Conservation (phyloP, 2,329 filamentous ascomycete species). For the Monilinia fructigena region DNA sequence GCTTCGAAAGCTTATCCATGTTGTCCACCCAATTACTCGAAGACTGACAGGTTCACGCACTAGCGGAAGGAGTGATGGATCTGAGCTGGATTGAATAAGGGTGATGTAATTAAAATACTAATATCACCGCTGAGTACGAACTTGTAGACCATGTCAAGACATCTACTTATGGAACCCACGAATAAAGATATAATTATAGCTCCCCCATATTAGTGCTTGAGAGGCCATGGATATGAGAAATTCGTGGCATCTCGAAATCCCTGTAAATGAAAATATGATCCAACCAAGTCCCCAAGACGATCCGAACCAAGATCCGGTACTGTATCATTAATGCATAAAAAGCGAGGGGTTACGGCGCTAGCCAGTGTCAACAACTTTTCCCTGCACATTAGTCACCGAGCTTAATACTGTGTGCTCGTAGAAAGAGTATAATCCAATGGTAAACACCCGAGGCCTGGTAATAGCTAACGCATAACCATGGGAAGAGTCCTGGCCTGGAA, state of each 20-base stretch:
- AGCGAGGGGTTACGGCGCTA: neutral
- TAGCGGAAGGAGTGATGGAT: neutral
- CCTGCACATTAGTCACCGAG: neutral
- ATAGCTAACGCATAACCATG: neutral
- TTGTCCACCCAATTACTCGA: neutral
- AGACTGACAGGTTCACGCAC: neutral
- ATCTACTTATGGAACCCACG: neutral
- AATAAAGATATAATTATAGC: neutral
- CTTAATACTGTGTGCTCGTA: neutral
- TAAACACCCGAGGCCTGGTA: neutral
- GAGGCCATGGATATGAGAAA: neutral
- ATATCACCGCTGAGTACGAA: neutral
- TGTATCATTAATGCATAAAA: neutral
- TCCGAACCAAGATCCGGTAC: too few relatives aligned
- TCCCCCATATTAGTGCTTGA: too few relatives aligned
- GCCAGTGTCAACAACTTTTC: neutral
- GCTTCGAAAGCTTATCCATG: neutral
- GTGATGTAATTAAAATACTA: neutral
- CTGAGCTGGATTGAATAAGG: neutral
- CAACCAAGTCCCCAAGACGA: neutral
- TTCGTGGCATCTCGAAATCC: neutral
- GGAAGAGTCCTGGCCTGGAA: neutral
- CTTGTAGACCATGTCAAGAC: neutral
- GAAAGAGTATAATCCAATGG: neutral
- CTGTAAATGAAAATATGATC: neutral